Evolutionary conservation across 1,284 basidiomycete genomes (phyloP).

Genomic region (Trichosporon asahii): DNA sequence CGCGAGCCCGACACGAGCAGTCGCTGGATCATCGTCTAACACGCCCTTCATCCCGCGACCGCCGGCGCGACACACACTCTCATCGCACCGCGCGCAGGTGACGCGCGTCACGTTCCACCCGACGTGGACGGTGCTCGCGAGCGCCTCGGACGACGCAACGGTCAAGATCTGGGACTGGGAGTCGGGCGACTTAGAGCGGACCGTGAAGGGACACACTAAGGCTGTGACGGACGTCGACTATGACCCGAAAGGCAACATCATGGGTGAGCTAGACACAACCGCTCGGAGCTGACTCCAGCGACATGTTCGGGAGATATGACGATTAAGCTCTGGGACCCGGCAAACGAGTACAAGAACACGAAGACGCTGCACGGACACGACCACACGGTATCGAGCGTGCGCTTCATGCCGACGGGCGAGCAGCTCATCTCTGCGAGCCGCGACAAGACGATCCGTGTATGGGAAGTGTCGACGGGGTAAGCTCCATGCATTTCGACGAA

Average conservation of each 20-base stretch:
- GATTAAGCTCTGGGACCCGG: slow-evolving; percentile 86
- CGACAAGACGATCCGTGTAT: slow-evolving; percentile 79
- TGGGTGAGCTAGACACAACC: slow-evolving; percentile 59
- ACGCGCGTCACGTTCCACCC: slow-evolving; percentile 83
- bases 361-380: slow-evolving; percentile 87
- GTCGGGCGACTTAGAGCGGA: slow-evolving; percentile 84
- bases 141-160: slow-evolving; percentile 80
- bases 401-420: slow-evolving; percentile 79
- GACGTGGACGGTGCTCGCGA: slow-evolving; percentile 74
- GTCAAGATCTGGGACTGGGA: slow-evolving; percentile 97
- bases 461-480: slow-evolving; percentile 78
- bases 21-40: slow-evolving; percentile 58
- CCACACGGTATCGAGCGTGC: slow-evolving; percentile 78
- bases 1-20: slow-evolving; percentile 51
- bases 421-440: slow-evolving; percentile 78
- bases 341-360: slow-evolving; percentile 81
- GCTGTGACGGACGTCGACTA: slow-evolving; percentile 83
- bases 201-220: slow-evolving; percentile 87
- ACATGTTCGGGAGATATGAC: slow-evolving; percentile 86
- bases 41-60: slow-evolving; percentile 74
- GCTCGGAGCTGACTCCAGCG: slow-evolving; percentile 54
- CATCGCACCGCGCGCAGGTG: slow-evolving; percentile 73
- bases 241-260: slow-evolving; percentile 72
- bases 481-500: slow-evolving; percentile 30
- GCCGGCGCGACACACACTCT: slow-evolving; percentile 71